phyloP scores from a whole-genome alignment of 1,284 basidiomycete species.

The Cryptococcus floricola region DNA sequence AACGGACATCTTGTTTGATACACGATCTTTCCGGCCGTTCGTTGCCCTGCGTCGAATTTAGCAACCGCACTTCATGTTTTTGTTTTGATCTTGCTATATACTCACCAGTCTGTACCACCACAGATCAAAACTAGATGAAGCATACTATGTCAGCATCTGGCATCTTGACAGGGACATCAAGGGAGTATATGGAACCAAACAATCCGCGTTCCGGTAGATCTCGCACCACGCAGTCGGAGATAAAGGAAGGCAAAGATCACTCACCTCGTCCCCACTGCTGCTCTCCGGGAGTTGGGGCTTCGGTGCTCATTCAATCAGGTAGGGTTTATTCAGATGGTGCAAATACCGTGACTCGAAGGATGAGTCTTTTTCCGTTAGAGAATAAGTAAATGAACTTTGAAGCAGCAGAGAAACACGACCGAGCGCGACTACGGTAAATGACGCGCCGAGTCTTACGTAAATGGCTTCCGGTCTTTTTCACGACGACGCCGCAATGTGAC shows the following conservation, averaged over 20 bases:
- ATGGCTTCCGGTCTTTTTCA: too few species aligned
- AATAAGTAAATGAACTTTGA: too few species aligned
- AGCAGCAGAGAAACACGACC: too few species aligned
- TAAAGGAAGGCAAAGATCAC: slow-evolving; percentile 1
- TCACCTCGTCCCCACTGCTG: slow-evolving; percentile 34
- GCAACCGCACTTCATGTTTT: neutral
- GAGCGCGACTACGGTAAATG: too few species aligned
- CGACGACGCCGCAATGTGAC: too few species aligned
- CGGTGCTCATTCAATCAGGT: too few species aligned
- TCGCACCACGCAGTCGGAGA: neutral
- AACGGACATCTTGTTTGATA: neutral
- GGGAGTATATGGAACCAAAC: slow-evolving; percentile 1
- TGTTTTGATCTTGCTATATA: neutral
- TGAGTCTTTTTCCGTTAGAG: too few species aligned
- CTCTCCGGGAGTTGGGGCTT: slow-evolving; percentile 5
- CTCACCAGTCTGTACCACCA: slow-evolving; percentile 29
- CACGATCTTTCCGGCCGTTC: slow-evolving; percentile 28
- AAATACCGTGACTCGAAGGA: too few species aligned
- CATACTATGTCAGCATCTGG: neutral
- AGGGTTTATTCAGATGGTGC: too few species aligned
- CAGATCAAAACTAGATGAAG: slow-evolving; percentile 22
- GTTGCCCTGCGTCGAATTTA: slow-evolving; percentile 20
- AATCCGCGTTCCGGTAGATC: neutral
- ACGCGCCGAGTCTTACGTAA: too few species aligned
- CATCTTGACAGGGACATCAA: neutral